Base-by-base conservation (phyloP, 257 asterid species). In the Nicotiana attenuata region DNA sequence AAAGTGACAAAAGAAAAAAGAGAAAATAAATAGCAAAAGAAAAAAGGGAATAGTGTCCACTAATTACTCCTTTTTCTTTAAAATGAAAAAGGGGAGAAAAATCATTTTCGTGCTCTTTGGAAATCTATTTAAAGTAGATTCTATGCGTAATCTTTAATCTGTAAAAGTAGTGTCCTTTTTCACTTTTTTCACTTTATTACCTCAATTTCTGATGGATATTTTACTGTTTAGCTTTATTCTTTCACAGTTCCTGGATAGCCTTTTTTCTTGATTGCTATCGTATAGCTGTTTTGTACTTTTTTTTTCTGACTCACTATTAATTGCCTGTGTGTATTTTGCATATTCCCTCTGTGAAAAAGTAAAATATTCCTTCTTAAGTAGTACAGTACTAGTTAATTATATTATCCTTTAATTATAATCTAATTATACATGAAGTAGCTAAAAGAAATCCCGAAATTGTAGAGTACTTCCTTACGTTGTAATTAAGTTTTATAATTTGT, bases 161-260 rank as follows among this genome's bases (percentile, higher is more conserved):
- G 61, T 47, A 73, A 73, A 71, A 73, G 79, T 73, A 71, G 61
- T 47, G 79, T 47, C 41, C 79, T 73, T 73, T 73, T 45, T 19
- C 9, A 9, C 31, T 20, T 71, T 69, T 28, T 24, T 47, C 38
- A 47, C 79, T 73, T 71, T 71, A 71, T 20, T 73, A 47, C 79
- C 79, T 73, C 79, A 73, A 73, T 45, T 73, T 47, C 35, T 24
- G 22, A 47, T 47, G 24, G 56, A 73, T 24, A 47, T 24, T 73
- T 47, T 47, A 47, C 79, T 47, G 38, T 24, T 47, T 47, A 73
- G 28, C 79, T 73, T 73, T 73, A 73, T 73, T 73, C 61, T 22
- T 41, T 45, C 33, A 47, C 79, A 47, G 79, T 47, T 45, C 26
- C 50, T 47, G 79, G 79, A 7, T 35, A 47, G 35, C 13, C 22